Base-by-base conservation (phyloP, 1,284 basidiomycete genomes). In the Golubevia pallescens region DNA sequence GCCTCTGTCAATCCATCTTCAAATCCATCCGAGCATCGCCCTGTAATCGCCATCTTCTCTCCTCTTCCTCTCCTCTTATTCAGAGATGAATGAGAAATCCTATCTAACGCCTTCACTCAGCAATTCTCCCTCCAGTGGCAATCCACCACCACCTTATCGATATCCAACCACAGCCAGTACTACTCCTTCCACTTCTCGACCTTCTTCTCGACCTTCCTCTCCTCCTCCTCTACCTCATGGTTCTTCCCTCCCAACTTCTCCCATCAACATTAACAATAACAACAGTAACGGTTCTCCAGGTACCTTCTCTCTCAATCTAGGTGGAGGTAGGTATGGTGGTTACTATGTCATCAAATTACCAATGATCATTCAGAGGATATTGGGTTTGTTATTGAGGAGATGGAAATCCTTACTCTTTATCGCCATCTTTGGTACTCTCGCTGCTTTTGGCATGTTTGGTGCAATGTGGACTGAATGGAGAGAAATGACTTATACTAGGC, bases 381-480 rank as follows among this genome's bases (percentile, higher is more conserved):
- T 78, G 7, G 73, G 69, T 53, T 21, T 81, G 42, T 10, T 79
- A 10, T 56, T 83, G 55, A 62, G 70, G 14, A 75, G 79, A 32
- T 85, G 82, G 82, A 80, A 81, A 69, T 78, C 77, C 54, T 69
- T 85, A 59, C 55, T 82, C 58, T 75, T 78, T 53, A 65, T 84
- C 20, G 67, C 64, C 16, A 58, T 76, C 51, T 69, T 78, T 38
- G 79, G 79, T 48, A 72, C 75, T 2, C 61, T 78, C 10, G 70
- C 73, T 7, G 80, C 74, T 16, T 71, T 81, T 57, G 68, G 77
- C 24, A 65, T 82, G 52, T 82, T 79, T 62, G 80, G 81, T 20
- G 69, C 80, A 61, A 74, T 78, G 68, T 81, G 80, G 60, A 83
- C 81, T 48, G 82, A 85, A 57, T 85, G 82, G 82, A 67, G 77